Evolutionary conservation across 1,139 yeast species (phyloP), one percentile per base, ranked within the genome.

Genomic region (Candida sp.): DNA sequence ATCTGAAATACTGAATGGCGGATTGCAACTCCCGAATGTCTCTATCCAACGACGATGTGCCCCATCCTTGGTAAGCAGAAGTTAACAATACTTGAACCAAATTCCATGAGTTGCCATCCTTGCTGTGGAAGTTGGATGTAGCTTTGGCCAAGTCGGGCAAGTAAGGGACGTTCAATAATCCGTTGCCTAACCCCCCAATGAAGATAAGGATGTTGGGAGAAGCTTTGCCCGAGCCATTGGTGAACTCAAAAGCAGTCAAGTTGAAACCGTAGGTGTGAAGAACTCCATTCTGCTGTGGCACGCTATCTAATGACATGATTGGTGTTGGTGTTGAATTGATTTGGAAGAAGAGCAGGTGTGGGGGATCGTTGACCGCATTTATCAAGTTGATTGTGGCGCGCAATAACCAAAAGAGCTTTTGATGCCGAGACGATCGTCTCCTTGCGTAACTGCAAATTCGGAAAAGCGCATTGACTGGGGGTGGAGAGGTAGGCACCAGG

Each of bases 161-260:
- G 63, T 90, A 91, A 0, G 93, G 93, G 1, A 90, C 92, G 0
- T 91, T 84, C 47, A 84, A 64, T n/a, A 88, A 68, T 0, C 96
- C 93, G 63, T 90, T 94, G 2, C 84, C 78, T 30, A 91, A 72
- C 0, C 97, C 97, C 5, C 90, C 97, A 33, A 90, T 73, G 60
- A 90, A 87, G 4, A 91, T 59, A 0, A 90, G 60, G 0, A 84
- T 76, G 46, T 84, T 80, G 12, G 64, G 60, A 5, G 63, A 53
- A 6, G 53, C 49, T 2, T 51, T 49, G 7, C 42, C 47, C 27
- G 46, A 27, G 27, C 26, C 37, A 2, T 51, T 44, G 2, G 66
- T 62, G 61, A 79, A 79, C 58, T 83, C 86, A 60, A 82, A 81
- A 0, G 85, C 86, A 12, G 75, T 71, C 42, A 76, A 59, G 44